Evolutionary conservation across 2,329 filamentous ascomycete genomes (phyloP), one percentile per base, ranked within the genome.

Genomic region (Xylaria arbuscula): DNA sequence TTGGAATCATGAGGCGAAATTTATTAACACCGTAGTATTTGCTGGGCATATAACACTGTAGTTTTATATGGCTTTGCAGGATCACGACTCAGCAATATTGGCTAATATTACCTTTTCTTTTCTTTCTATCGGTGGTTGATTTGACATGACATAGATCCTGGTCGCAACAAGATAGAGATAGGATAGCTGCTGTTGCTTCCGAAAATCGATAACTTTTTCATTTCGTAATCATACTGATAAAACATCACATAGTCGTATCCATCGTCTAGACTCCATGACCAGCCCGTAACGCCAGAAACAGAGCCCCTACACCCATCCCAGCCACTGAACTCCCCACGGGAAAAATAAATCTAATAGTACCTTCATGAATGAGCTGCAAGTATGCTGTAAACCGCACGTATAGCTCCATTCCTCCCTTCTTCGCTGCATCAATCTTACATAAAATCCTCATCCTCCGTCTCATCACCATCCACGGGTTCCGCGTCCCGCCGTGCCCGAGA

Each of bases 401-500:
- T 34, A 9, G 10, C 15, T 42, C 11, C 10, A 11, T 34, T n/a
- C 6, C 15, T 36, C 11, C 34, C 15, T 34, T 34, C 3, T n/a
- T 34, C 36, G 28, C 47, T 22, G 28, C 5, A 28, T 28, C 11
- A 9, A 24, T 7, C 17, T 68, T 64, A 78, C 56, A 77, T 77
- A 51, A 76, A 76, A 36, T 77, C 76, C 40, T 77, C 76, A 13
- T 77, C 76, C 64, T 78, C 76, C 19, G 76, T 77, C 68, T 78
- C 76, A 32, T 78, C 76, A 0, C 64, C 75, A 51, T 77, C 76
- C 0, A 68, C 68, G 3, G 42, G 64, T 6, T 72, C 69, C 9
- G 68, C 66, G 6, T 59, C 64, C 13, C 56, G 55, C 2, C 68
- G 60, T 17, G 69, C 67, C 17, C 53, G 66, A 38, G 71, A 62